phyloP scores from a whole-genome alignment of 2,329 filamentous ascomycete genomes.

The Arthroderma sp. region DNA sequence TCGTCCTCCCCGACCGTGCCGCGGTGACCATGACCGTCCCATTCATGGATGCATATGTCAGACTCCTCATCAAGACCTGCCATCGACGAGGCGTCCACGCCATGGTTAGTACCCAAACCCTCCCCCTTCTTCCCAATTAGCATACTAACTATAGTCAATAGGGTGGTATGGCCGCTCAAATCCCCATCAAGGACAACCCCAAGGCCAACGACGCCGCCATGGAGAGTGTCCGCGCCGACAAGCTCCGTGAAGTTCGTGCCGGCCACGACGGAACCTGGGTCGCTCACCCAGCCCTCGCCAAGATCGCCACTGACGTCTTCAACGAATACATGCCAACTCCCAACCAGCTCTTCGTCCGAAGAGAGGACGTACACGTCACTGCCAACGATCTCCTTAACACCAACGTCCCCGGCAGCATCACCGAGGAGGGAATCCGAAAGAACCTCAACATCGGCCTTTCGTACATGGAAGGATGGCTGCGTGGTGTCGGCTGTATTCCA shows the following conservation, averaged over 20 bases:
- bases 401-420: slow-evolving; percentile 86
- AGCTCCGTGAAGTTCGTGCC: slow-evolving; percentile 86
- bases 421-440: slow-evolving; percentile 90
- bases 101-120: slow-evolving; percentile 44
- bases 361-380: slow-evolving; percentile 76
- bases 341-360: slow-evolving; percentile 84
- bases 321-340: slow-evolving; percentile 98
- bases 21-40: slow-evolving; percentile 94
- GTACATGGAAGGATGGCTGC: slow-evolving; percentile 98
- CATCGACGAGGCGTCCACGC: slow-evolving; percentile 94
- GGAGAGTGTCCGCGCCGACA: slow-evolving; percentile 84
- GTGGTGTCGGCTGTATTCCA: slow-evolving; percentile 86
- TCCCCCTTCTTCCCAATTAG: background rate
- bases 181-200: slow-evolving; percentile 92
- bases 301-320: slow-evolving; percentile 84
- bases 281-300: slow-evolving; percentile 80
- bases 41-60: slow-evolving; percentile 97
- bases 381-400: slow-evolving; percentile 92
- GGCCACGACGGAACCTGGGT: slow-evolving; percentile 98
- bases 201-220: slow-evolving; percentile 87
- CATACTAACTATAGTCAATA: slow-evolving; percentile 8
- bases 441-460: slow-evolving; percentile 92
- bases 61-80: slow-evolving; percentile 95
- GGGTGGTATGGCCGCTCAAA: slow-evolving; percentile 95
- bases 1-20: slow-evolving; percentile 82